phyloP scores from a whole-genome alignment of 129 eudicot species.

The Artemisia annua region DNA sequence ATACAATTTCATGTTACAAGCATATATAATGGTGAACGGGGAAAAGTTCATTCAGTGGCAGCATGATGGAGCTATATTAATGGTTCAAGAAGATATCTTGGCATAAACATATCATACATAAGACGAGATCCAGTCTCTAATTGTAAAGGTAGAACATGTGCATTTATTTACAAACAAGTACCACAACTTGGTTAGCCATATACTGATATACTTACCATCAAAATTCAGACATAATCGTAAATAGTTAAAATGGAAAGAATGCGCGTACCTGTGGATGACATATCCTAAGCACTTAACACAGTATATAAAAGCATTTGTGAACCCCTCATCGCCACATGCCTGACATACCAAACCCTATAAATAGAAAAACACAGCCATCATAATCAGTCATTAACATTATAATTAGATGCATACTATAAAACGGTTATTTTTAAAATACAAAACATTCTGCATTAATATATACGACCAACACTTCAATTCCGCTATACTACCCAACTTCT shows the following conservation, averaged over 20 bases:
- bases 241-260: constrained; percentile 12
- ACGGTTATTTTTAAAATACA: no score
- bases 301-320: constrained; percentile 43
- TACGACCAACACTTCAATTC: no score
- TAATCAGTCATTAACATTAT: neutral
- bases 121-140: no score
- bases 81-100: neutral
- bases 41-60: no score
- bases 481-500: neutral
- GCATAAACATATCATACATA: neutral
- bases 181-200: neutral
- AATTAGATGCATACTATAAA: neutral
- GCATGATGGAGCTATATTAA: no score
- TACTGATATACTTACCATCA: neutral
- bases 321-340: constrained; percentile 62
- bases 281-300: constrained; percentile 51
- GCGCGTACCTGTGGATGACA: constrained; percentile 59
- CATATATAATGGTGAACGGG: neutral
- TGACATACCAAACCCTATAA: constrained; percentile 51
- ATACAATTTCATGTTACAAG: neutral
- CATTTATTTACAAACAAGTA: neutral
- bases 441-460: no score
- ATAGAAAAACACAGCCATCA: constrained; percentile 1
- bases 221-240: neutral
- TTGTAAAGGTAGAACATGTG: no score